phyloP scores from a whole-genome alignment of 2,329 filamentous ascomycete species.

The Aulographum hederae region DNA sequence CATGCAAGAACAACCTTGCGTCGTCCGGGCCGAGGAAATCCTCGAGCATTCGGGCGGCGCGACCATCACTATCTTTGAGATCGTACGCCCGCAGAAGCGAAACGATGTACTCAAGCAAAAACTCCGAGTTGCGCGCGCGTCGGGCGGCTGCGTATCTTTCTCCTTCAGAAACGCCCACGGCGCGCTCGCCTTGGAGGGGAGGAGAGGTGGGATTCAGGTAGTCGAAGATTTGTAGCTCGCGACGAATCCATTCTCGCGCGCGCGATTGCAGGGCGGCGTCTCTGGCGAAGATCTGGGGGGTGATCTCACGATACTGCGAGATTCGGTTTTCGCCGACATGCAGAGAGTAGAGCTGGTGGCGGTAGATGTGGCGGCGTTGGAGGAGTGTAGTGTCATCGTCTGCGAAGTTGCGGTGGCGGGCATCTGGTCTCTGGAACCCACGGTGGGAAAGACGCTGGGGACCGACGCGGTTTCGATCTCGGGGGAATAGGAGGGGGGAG shows the following conservation, averaged over 20 bases:
- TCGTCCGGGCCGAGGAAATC: slow-evolving; percentile 64
- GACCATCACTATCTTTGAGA: slow-evolving; percentile 57
- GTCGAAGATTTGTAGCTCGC: slow-evolving; percentile 69
- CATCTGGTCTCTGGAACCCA: no score
- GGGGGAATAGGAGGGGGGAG: slow-evolving; percentile 5
- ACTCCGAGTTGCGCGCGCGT: slow-evolving; percentile 56
- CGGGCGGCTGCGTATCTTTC: slow-evolving; percentile 15
- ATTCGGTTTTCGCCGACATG: slow-evolving; percentile 66
- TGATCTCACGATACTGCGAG: slow-evolving; percentile 61
- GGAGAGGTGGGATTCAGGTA: slow-evolving; percentile 39
- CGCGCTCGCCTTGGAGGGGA: slow-evolving; percentile 9
- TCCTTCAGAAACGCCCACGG: slow-evolving; percentile 6
- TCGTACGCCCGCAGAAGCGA: slow-evolving; percentile 71
- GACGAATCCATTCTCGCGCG: slow-evolving; percentile 62
- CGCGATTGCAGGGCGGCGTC: slow-evolving; percentile 54
- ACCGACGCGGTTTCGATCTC: slow-evolving; percentile 11
- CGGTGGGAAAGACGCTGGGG: background rate
- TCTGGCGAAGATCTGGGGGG: slow-evolving; percentile 42
- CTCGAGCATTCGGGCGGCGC: slow-evolving; percentile 59
- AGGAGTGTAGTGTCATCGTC: slow-evolving; percentile 26
- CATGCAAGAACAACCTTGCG: slow-evolving; percentile 63
- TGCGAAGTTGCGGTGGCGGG: slow-evolving; percentile 7
- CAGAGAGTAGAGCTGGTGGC: slow-evolving; percentile 51
- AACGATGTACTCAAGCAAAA: slow-evolving; percentile 70
- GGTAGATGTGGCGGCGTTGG: slow-evolving; percentile 56